Percentiles rank a stretch among this genome's conserved stretches.
Conservation (phyloP, 306 rosid species). For the Acacia acuminata region DNA sequence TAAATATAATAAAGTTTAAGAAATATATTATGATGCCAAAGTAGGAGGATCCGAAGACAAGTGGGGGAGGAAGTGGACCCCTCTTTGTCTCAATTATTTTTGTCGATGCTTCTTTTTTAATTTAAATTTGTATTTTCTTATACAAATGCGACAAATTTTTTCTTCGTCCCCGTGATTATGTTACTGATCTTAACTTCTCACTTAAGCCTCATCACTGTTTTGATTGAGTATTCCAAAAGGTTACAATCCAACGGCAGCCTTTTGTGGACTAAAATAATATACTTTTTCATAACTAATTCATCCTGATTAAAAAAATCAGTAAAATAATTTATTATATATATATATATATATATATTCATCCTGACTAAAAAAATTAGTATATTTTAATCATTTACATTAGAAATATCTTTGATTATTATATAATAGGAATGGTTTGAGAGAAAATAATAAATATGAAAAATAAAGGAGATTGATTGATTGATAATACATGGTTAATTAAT, state of each 20-base stretch:
- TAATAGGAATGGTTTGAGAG: too few relatives aligned
- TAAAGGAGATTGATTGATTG: background rate
- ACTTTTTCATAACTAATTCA: too few relatives aligned
- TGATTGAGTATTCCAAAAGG: conserved; percentile 31
- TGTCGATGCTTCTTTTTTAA: conserved; percentile 6
- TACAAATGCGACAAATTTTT: conserved; percentile 3
- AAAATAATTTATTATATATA: background rate
- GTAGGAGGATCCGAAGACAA: conserved; percentile 5
- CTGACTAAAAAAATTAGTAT: background rate
- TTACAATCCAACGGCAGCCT: background rate
- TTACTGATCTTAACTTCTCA: background rate
- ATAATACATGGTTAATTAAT: too few relatives aligned
- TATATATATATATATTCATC: too few relatives aligned
- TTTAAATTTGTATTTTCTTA: background rate
- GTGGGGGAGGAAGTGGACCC: conserved; percentile 25
- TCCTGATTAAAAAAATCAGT: background rate
- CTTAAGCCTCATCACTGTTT: background rate
- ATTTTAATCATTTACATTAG: too few relatives aligned
- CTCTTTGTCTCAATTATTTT: background rate
- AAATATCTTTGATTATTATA: background rate
- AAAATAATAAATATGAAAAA: too few relatives aligned
- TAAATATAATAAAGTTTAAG: background rate
- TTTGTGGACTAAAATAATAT: background rate
- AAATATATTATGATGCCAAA: conserved; percentile 7
- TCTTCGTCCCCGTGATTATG: conserved; percentile 33